These are phyloP conservation scores for Lepidium africanum DNA, from an alignment of 345 rosid species.

Conservation along the genomic window DNA sequence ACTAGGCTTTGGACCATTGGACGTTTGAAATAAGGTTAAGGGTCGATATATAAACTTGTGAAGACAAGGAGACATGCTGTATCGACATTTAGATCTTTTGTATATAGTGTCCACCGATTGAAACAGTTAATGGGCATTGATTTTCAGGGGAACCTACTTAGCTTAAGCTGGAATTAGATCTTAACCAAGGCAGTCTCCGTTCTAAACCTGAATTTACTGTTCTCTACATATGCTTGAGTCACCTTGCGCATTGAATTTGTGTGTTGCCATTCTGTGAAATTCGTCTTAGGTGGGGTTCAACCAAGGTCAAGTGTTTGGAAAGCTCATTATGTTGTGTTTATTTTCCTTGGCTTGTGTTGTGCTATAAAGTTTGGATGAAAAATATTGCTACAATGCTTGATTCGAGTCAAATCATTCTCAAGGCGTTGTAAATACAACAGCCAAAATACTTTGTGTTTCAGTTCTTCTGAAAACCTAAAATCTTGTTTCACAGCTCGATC, in stretches of 20 bases:
- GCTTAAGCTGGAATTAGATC: neutral
- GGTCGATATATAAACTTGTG: neutral
- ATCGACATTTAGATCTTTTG: neutral
- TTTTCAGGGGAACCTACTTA: neutral
- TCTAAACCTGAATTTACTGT: neutral
- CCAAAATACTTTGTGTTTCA: neutral
- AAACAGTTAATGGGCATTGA: neutral
- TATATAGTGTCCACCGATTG: neutral
- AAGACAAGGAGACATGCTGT: neutral
- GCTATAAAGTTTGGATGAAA: neutral
- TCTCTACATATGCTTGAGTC: neutral
- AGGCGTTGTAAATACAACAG: too few relatives aligned
- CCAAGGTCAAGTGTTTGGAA: neutral
- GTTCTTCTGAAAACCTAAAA: neutral
- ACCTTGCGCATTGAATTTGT: neutral
- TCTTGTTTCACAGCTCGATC: neutral
- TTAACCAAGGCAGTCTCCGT: neutral
- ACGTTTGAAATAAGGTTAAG: neutral
- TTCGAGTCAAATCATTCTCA: neutral
- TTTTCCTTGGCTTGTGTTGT: neutral
- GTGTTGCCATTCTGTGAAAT: neutral
- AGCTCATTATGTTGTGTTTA: neutral
- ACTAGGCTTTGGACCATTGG: neutral
- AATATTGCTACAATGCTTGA: neutral
- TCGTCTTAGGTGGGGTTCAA: neutral